Base-by-base conservation (phyloP, 2,329 filamentous ascomycete genomes). In the Pyricularia sp. region DNA sequence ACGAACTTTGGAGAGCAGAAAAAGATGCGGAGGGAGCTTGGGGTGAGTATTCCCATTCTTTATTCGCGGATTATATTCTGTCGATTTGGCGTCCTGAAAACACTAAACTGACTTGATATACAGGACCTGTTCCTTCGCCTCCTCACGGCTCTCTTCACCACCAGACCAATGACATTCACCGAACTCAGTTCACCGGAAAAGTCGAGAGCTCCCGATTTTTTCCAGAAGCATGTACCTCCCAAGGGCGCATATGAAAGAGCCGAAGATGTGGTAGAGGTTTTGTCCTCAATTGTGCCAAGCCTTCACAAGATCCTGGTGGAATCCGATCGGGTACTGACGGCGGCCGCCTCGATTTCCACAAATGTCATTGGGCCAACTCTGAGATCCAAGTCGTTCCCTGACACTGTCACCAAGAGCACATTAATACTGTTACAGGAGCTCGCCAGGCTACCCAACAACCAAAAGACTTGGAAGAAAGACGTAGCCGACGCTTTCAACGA, bases 1-100 rank as follows among this genome's bases (percentile, higher is more conserved):
- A 99, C 93, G 13, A 97, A 93, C 70, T 97, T 97, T 76, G 93
- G 93, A 40, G 93, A 97, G 77, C 91, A 97, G 76, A 84, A 87
- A 63, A 92, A 89, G 75, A 96, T 97, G 91, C 86, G 93, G 67
- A 85, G 89, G 73, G 93, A 97, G 66, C 79, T 97, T 22, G 90
- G 90, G 28, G 91, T 93, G 81, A 76, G 89, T 83, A 12, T 55
- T 30, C 7, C 44, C 31, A 24, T 16, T 57, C 31, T 24, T 9
- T 33, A 12, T 24, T 16, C 4, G 10, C 5, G 24, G 30, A 26
- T 9, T 63, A 35, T 28, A 33, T 16, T 28, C 13, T 16, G 4
- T n/a, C 7, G 13, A 53, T 49, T 49, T n/a, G 22, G 16, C 12
- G 7, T 31, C 55, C n/a, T 13, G 22, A 16, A 24, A n/a, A n/a